A percentile compares a stretch with the other conserved stretches of the same genome.
Conservation (phyloP, 345 rosid species). For the Rhodamnia argentea region DNA sequence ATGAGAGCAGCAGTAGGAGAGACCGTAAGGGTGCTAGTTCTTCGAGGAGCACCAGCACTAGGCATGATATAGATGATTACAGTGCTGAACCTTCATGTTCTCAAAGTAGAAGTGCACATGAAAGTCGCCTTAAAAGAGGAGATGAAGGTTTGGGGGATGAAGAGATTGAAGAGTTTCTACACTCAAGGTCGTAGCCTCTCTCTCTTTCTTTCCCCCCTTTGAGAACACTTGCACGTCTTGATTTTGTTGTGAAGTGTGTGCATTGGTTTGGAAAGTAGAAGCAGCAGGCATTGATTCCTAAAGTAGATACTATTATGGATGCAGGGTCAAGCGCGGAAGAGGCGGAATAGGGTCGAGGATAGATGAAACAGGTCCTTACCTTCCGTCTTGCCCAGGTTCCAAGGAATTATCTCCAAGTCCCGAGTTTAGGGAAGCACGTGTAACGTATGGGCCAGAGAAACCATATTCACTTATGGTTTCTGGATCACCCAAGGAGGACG, state of each 20-base stretch:
- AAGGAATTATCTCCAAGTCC: slow-evolving; percentile 13
- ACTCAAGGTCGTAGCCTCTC: slow-evolving; percentile 37
- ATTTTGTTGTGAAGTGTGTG: neutral
- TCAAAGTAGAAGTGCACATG: slow-evolving; percentile 17
- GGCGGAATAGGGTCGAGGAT: slow-evolving; percentile 87
- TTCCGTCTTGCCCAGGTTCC: slow-evolving; percentile 17
- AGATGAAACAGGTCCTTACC: slow-evolving; percentile 92
- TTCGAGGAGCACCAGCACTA: slow-evolving; percentile 15
- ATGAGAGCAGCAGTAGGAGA: slow-evolving; percentile 16
- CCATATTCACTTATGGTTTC: slow-evolving; percentile 14
- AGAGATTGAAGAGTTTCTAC: slow-evolving; percentile 66
- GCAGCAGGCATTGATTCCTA: neutral
- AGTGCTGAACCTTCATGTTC: slow-evolving; percentile 16
- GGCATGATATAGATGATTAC: slow-evolving; percentile 14
- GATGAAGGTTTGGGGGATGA: slow-evolving; percentile 60
- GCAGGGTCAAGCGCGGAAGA: slow-evolving; percentile 75
- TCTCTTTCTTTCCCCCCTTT: neutral
- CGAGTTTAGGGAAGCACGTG: slow-evolving; percentile 10
- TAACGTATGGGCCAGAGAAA: slow-evolving; percentile 44
- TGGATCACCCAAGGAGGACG: slow-evolving; percentile 31
- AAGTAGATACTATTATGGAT: neutral
- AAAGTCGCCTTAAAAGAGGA: slow-evolving; percentile 19
- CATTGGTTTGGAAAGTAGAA: neutral
- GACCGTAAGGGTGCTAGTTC: slow-evolving; percentile 5
- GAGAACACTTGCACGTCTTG: neutral